Evolutionary conservation across 768 basidiomycete species (phyloP), one percentile per base, ranked within the genome.

Genomic region (Boletus fagicola): DNA sequence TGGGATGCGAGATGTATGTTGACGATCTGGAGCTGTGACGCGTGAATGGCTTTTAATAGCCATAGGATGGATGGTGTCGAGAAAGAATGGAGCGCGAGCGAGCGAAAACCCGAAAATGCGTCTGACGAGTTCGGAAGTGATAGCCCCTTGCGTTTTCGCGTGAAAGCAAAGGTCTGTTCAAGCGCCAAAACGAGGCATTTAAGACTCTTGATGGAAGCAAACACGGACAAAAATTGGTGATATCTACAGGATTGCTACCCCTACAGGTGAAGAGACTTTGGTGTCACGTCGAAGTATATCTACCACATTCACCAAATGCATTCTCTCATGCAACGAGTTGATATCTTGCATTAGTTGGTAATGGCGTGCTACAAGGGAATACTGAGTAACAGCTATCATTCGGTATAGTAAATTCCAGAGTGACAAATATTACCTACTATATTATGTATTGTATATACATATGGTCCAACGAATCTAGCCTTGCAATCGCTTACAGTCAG

Each of bases 131-230:
- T 36, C 2, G 46, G 28, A 26, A 63, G 53, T n/a, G 58, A 55
- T 2, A 55, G 20, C 4, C 35, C 45, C 51, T 64, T 63, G 22
- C 53, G 51, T 46, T 60, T 63, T 3, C 9, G 16, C 1, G 43
- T 44, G 57, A 64, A 63, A 26, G 46, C 24, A 28, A 64, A 13
- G 5, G 57, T 39, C 6, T 45, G 54, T 4, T 65, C 64, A 11
- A 66, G 57, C 1, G 61, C 61, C 24, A 66, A 42, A 28, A 66
- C 65, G 33, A 67, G 28, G 15, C 51, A 57, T 28, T 58, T 64
- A n/a, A 65, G 65, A 16, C 38, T 57, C 35, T 51, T 49, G 22
- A 64, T n/a, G 33, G 62, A 60, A 4, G 53, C 53, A 10, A 57
- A 66, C 5, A 43, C 48, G 7, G 53, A 24, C 39, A 65, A 20